Conservation (phyloP, 345 rosid species). For the Arabis alpina region DNA sequence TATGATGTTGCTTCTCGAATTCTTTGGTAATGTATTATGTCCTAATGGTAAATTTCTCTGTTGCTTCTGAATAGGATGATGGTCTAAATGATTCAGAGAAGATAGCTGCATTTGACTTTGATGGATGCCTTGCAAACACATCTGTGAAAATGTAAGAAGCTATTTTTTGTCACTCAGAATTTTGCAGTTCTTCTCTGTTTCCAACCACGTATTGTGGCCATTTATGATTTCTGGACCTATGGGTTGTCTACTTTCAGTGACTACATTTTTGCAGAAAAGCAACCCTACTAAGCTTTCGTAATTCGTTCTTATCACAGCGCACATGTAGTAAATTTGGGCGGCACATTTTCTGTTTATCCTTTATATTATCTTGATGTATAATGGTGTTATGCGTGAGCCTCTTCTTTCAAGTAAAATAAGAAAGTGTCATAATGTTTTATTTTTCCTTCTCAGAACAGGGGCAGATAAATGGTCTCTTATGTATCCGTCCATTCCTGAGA, state of each 20-base stretch:
- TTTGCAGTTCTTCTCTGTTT: slow-evolving; percentile 1
- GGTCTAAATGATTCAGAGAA: slow-evolving; percentile 76
- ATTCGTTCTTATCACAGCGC: neutral
- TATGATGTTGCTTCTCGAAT: neutral
- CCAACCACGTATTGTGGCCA: neutral
- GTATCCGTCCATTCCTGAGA: slow-evolving; percentile 88
- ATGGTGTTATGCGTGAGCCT: slow-evolving; percentile 1
- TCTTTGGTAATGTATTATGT: slow-evolving; percentile 7
- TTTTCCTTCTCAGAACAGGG: slow-evolving; percentile 61
- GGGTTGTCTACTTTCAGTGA: neutral
- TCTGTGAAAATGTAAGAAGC: slow-evolving; percentile 69
- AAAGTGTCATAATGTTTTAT: slow-evolving; percentile 1
- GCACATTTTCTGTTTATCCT: neutral
- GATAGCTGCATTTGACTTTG: slow-evolving; percentile 97
- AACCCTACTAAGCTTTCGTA: neutral
- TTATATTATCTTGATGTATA: neutral
- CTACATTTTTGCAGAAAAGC: neutral
- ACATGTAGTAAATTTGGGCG: neutral
- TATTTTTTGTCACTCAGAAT: neutral
- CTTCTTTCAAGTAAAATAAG: slow-evolving; percentile 8
- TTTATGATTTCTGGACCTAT: neutral
- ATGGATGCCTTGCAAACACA: slow-evolving; percentile 92
- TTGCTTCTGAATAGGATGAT: slow-evolving; percentile 59
- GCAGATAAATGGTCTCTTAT: slow-evolving; percentile 94
- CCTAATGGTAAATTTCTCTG: neutral